Percentiles rank a stretch among this genome's conserved stretches.
Conservation (phyloP, 2,329 filamentous ascomycete species). For the Shiraia bambusicola region DNA sequence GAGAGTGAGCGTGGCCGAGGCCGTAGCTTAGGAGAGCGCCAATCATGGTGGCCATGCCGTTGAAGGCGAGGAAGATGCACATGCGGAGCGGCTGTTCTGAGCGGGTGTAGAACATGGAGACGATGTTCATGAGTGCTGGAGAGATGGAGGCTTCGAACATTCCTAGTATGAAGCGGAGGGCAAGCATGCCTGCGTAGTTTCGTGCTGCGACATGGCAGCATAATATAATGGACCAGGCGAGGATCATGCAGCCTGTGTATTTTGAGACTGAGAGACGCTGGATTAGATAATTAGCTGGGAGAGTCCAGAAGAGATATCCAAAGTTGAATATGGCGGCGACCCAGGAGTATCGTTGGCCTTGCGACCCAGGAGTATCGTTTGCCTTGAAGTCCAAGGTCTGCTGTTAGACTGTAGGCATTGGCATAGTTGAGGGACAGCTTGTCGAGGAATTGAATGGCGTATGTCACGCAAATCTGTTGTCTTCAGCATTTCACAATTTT, state of each 20-base stretch:
- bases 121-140: slow-evolving; percentile 44
- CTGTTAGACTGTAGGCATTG: slow-evolving; percentile 41
- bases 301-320: slow-evolving; percentile 47
- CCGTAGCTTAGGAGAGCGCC: slow-evolving; percentile 42
- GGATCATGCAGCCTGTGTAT: slow-evolving; percentile 42
- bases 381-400: slow-evolving; percentile 40
- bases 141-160: slow-evolving; percentile 42
- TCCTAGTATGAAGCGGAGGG: slow-evolving; percentile 38
- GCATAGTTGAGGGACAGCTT: slow-evolving; percentile 48
- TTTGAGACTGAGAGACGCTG: slow-evolving; percentile 41
- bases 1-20: slow-evolving; percentile 32
- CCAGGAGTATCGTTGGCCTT: slow-evolving; percentile 46
- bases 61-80: slow-evolving; percentile 48
- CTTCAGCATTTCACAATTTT: background rate
- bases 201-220: slow-evolving; percentile 45
- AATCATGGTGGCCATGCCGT: slow-evolving; percentile 43
- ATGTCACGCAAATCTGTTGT: slow-evolving; percentile 43
- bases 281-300: slow-evolving; percentile 44
- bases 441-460: slow-evolving; percentile 52
- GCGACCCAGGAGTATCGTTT: no score
- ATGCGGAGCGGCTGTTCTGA: slow-evolving; percentile 47
- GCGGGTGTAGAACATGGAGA: slow-evolving; percentile 41
- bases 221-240: slow-evolving; percentile 50
- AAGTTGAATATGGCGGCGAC: slow-evolving; percentile 49
- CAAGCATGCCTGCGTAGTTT: slow-evolving; percentile 41